These are phyloP conservation scores for Vitis cinerea DNA, from an alignment of 164 flowering plant species.

Conservation along the genomic window DNA sequence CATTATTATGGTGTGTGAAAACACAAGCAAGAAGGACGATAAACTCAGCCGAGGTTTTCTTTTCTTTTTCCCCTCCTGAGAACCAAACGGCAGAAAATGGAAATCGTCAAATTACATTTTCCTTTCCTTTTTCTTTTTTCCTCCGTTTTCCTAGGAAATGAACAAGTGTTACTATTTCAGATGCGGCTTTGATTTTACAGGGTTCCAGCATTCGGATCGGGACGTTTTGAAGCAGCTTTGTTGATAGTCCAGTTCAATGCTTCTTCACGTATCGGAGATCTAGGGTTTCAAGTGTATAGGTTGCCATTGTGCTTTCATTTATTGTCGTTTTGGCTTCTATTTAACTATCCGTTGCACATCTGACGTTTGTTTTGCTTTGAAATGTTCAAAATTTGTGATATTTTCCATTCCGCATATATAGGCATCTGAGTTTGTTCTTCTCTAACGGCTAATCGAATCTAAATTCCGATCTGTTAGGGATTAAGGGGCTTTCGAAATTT, in stretches of 20 bases:
- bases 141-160: background rate
- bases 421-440: background rate
- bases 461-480: conserved; percentile 16
- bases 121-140: background rate
- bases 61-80: too few relatives aligned
- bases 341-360: background rate
- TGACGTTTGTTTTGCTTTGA: background rate
- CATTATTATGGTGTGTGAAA: too few relatives aligned
- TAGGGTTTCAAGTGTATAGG: background rate
- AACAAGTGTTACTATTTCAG: too few relatives aligned
- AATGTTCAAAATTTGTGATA: background rate
- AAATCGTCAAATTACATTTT: too few relatives aligned
- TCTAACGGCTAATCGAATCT: conserved; percentile 15
- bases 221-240: background rate
- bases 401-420: conserved; percentile 1
- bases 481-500: conserved; percentile 7
- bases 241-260: background rate
- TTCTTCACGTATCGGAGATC: conserved; percentile 2
- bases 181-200: background rate
- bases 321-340: background rate
- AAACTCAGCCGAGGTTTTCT: too few relatives aligned
- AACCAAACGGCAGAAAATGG: too few relatives aligned
- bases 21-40: too few relatives aligned
- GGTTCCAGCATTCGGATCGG: conserved; percentile 11
- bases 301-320: background rate